Base-by-base conservation (phyloP, 208 protist species). In the Leishmania guyanensis region DNA sequence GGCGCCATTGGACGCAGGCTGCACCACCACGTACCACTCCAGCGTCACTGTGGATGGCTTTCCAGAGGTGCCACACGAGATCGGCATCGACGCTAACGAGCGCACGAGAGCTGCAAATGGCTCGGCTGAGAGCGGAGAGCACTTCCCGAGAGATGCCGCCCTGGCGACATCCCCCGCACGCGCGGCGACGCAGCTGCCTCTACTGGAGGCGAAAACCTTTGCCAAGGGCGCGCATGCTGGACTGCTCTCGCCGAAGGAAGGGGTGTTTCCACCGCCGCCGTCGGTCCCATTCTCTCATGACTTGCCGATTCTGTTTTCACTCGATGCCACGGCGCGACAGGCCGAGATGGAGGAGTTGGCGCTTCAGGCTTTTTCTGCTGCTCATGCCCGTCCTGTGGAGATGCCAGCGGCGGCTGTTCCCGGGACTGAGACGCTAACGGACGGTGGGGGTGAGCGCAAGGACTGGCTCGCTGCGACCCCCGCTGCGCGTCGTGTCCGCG, bases 401-500 rank as follows among this genome's bases (percentile, higher is more conserved):
- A 39, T 48, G 39, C 50, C 72, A 62, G 16, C 53, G 72, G 3
- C 14, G 53, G 6, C 71, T 75, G 43, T 16, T 26, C 71, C 72
- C 53, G 33, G 29, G 53, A 39, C 72, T 20, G 48, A 6, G 29
- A 26, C 53, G 53, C 33, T 77, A 10, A 26, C n/a, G n/a, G 51
- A 17, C 58, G n/a, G 39, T 12, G 12, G 8, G 50, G 26, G 26
- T 10, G 58, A 22, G 4, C 29, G 53, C 69, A 36, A 48, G 3
- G 69, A 60, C 9, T 74, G 68, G 60, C 60, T 88, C 20, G 36
- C 60, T 0, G 70, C 4, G 16, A 87, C 84, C 33, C 62, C 48
- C n/a, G 84, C 84, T 17, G 80, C 84, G 0, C 73, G 50, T 22
- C 77, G 79, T 36, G 65, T 94, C 56, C 71, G 82, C 48, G 74